Conservation (phyloP, 2,329 filamentous ascomycete genomes). For the Xylariaceae sp. region DNA sequence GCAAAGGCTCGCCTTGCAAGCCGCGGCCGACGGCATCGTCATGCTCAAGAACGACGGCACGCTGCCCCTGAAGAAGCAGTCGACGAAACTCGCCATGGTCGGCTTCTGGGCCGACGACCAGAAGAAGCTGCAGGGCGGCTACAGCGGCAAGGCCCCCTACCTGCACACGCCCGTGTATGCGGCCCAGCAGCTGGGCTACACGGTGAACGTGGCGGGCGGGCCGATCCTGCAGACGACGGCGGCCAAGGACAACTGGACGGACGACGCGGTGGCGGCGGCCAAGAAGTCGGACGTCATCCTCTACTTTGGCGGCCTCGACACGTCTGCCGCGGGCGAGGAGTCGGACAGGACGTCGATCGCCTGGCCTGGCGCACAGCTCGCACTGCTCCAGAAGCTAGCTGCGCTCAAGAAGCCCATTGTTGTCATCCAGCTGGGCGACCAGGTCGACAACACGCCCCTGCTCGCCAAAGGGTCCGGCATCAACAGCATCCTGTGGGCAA, state of each 20-base stretch:
- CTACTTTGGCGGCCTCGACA: conserved; percentile 52
- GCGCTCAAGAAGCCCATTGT: conserved; percentile 43
- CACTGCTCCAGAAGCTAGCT: conserved; percentile 39
- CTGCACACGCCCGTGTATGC: conserved; percentile 12
- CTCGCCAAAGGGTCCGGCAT: conserved; percentile 39
- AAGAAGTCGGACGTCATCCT: conserved; percentile 46
- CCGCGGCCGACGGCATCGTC: conserved; percentile 24
- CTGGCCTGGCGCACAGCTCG: conserved; percentile 49
- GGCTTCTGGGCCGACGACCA: conserved; percentile 27
- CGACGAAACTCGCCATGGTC: conserved; percentile 22
- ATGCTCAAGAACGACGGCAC: conserved; percentile 27
- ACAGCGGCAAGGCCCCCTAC: conserved; percentile 8
- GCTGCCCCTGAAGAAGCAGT: conserved; percentile 20
- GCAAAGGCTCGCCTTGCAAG: conserved; percentile 22
- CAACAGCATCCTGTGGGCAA: conserved; percentile 43
- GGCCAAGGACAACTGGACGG: conserved; percentile 31
- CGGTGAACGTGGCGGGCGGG: conserved; percentile 4
- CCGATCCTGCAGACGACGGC: conserved; percentile 12
- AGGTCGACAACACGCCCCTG: conserved; percentile 41
- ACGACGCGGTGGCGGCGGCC: conserved; percentile 34
- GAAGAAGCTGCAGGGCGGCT: conserved; percentile 18
- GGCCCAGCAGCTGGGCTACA: conserved; percentile 8
- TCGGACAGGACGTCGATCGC: conserved; percentile 45
- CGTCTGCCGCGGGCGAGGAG: conserved; percentile 45
- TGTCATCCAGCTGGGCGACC: conserved; percentile 45